phyloP scores from a whole-genome alignment of 2,329 filamentous ascomycete genomes.

The Microascus cirrosus region DNA sequence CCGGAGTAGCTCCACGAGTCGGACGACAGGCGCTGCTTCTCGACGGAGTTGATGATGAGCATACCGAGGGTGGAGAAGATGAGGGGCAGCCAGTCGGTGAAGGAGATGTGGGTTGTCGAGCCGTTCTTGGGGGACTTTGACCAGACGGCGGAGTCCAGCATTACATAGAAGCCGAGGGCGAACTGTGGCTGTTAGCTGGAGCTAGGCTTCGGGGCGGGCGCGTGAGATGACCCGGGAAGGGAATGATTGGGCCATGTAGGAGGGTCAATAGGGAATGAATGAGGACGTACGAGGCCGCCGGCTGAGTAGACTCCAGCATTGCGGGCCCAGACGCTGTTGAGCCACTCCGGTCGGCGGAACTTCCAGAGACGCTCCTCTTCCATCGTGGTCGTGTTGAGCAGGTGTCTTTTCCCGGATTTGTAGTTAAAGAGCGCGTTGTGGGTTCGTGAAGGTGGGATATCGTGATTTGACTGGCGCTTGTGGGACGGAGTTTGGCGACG shows the following conservation, averaged over 20 bases:
- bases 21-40: constrained; percentile 53
- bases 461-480: not conserved
- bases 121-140: constrained; percentile 50
- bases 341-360: constrained; percentile 55
- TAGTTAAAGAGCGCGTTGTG: not conserved
- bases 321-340: constrained; percentile 52
- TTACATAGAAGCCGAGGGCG: constrained; percentile 57
- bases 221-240: not conserved
- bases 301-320: constrained; percentile 52
- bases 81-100: constrained; percentile 59
- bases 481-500: not conserved
- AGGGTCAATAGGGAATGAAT: not conserved
- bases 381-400: constrained; percentile 25
- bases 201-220: not conserved
- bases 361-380: constrained; percentile 58
- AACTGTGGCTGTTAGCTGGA: constrained; percentile 35
- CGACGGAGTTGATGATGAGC: constrained; percentile 61
- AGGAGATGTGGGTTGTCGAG: constrained; percentile 49
- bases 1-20: constrained; percentile 54
- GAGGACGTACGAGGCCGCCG: constrained; percentile 46
- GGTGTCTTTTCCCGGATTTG: not conserved
- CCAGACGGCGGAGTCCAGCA: constrained; percentile 58
- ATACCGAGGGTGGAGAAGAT: constrained; percentile 57
- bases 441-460: not conserved
- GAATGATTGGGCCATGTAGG: not conserved